Percentiles rank a stretch among this genome's conserved stretches.
Conservation (phyloP, 2,329 filamentous ascomycete species). For the Aspergillus candidus region DNA sequence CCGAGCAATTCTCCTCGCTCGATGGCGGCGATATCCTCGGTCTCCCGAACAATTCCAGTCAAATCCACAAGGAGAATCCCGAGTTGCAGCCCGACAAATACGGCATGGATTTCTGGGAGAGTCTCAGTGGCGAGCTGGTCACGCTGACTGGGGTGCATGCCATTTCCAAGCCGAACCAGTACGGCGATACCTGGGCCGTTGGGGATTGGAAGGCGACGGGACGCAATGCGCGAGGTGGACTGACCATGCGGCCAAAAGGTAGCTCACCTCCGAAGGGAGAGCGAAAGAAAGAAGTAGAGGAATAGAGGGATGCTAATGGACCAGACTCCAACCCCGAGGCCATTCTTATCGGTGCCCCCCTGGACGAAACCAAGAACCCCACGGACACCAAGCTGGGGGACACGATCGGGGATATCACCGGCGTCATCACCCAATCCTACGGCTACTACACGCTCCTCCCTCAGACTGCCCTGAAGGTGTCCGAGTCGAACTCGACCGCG, state of each 20-base stretch:
- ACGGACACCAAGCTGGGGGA: constrained; percentile 59
- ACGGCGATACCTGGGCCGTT: constrained; percentile 63
- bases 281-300: too few relatives aligned
- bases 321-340: constrained; percentile 63
- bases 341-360: constrained; percentile 58
- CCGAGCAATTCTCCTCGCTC: constrained; percentile 54
- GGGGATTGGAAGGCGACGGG: constrained; percentile 61
- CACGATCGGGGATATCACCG: constrained; percentile 58
- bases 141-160: constrained; percentile 54
- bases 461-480: constrained; percentile 50
- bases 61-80: constrained; percentile 56
- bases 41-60: constrained; percentile 56
- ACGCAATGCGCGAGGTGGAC: constrained; percentile 55
- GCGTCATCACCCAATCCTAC: constrained; percentile 59
- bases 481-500: constrained; percentile 39
- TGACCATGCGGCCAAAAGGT: constrained; percentile 57
- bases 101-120: constrained; percentile 71
- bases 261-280: constrained; percentile 7
- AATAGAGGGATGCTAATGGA: too few relatives aligned
- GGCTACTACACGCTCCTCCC: constrained; percentile 66
- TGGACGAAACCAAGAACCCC: constrained; percentile 60
- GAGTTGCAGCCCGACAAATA: constrained; percentile 55
- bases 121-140: constrained; percentile 60
- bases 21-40: constrained; percentile 61
- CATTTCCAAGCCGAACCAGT: constrained; percentile 56